Base-by-base conservation (phyloP, 805 yeast species). In the Candida coquimbonensis region DNA sequence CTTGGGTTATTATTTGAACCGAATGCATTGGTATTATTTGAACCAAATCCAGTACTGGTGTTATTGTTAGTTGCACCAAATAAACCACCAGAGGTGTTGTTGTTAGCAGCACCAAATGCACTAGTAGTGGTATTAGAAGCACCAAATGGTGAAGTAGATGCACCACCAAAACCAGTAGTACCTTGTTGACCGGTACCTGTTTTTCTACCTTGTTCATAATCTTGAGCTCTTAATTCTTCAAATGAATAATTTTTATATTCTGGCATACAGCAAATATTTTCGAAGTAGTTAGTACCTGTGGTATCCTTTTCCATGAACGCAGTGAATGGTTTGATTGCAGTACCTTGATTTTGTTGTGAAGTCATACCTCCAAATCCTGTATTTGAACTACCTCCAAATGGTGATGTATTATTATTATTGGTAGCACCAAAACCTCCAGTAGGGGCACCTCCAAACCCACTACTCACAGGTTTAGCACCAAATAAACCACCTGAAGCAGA, bases 181-280 rank as follows among this genome's bases (percentile, higher is more conserved):
- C 50, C 44, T 44, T 62, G 46, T 42, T 53, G 57, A 40, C 51
- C 62, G 50, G 69, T 78, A 14, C 87, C 90, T 51, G 52, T 78
- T 49, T 78, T 74, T 59, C 93, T 74, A 45, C 78, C 78, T 52
- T 80, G 85, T 55, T 80, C 78, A 62, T 93, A 93, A 66, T 93
- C 99, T 63, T 84, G 91, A 54, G 76, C 69, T 60, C 99, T 77
- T 64, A 93, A 75, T 62, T 93, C 99, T 63, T 89, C 97, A 58
- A 81, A 77, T 0, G 96, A 86, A 56, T 65, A 86, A 54, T 81
- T 80, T 55, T 75, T 75, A 61, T 91, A 93, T 63, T 88, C 96
- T 6, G 95, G 96, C 97, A 93, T 90, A 39, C 87, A 77, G 11
- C 86, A 70, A 50, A 93, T 83, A 54, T 80, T 80, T 64, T 91